Evolutionary conservation across 2,329 filamentous ascomycete genomes (phyloP).

Genomic region (Fusarium zealandicum): DNA sequence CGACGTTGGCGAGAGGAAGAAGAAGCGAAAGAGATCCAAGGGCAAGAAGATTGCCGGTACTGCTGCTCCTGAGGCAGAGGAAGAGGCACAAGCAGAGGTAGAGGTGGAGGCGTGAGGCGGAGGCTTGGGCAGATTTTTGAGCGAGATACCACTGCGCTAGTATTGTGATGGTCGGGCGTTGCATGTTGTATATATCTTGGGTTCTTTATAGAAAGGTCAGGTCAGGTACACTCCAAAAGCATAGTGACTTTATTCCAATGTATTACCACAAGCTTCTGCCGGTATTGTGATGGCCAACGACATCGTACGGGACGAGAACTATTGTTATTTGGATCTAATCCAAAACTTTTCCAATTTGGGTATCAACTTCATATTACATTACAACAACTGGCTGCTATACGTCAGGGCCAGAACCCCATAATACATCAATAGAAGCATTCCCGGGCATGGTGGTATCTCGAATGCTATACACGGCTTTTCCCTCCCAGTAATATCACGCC

Average conservation of each 20-base stretch:
- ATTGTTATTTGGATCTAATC: background rate
- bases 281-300: slow-evolving; percentile 6
- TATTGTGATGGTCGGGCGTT: slow-evolving; percentile 35
- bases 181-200: slow-evolving; percentile 25
- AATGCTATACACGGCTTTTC: slow-evolving; percentile 27
- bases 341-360: background rate
- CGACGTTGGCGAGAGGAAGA: slow-evolving; percentile 49
- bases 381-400: background rate
- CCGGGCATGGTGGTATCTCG: slow-evolving; percentile 38
- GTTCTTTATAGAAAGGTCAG: slow-evolving; percentile 19
- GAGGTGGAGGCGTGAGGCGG: slow-evolving; percentile 29
- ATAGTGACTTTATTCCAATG: slow-evolving; percentile 9
- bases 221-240: slow-evolving; percentile 15
- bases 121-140: slow-evolving; percentile 11
- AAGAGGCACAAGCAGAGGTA: slow-evolving; percentile 55
- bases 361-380: slow-evolving; percentile 1
- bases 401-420: background rate
- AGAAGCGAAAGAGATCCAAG: slow-evolving; percentile 62
- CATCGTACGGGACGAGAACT: background rate
- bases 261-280: background rate
- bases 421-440: slow-evolving; percentile 16
- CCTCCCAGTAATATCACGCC: slow-evolving; percentile 14
- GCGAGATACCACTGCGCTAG: slow-evolving; percentile 32
- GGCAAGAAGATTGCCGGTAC: slow-evolving; percentile 44
- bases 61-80: slow-evolving; percentile 54